Percentiles rank a stretch among this genome's conserved stretches.
Conservation (phyloP, 768 basidiomycete species). For the Termitomyces sp. region DNA sequence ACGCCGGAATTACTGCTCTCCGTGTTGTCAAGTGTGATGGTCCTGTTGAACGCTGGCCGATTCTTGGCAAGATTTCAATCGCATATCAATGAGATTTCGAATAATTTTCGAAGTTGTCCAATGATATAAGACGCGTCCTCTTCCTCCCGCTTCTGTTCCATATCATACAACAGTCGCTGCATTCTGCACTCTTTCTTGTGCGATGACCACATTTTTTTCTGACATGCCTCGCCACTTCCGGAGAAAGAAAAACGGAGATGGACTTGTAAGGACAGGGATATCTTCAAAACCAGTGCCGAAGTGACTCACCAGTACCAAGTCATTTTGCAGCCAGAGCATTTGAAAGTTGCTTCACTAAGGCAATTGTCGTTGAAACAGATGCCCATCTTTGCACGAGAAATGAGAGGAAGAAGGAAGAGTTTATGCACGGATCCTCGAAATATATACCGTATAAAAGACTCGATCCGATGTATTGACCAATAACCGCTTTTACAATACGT, state of each 20-base stretch:
- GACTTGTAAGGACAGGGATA: not conserved
- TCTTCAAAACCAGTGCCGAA: not conserved
- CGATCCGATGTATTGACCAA: too few relatives aligned
- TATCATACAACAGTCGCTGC: conserved; percentile 24
- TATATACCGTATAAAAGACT: too few relatives aligned
- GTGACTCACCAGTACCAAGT: conserved; percentile 18
- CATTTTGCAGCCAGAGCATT: conserved; percentile 23
- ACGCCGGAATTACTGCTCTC: conserved; percentile 43
- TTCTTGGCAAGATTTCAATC: conserved; percentile 34
- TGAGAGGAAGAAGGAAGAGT: not conserved
- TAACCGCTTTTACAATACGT: not conserved
- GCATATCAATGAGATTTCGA: too few relatives aligned
- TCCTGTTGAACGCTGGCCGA: conserved; percentile 54
- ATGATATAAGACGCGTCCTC: not conserved
- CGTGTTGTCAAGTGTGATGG: conserved; percentile 57
- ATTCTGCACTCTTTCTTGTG: conserved; percentile 34
- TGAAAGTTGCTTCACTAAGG: conserved; percentile 12
- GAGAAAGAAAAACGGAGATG: not conserved
- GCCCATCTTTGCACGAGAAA: conserved; percentile 6
- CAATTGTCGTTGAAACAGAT: conserved; percentile 19
- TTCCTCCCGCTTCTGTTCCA: too few relatives aligned
- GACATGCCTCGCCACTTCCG: conserved; percentile 22
- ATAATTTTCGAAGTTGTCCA: too few relatives aligned
- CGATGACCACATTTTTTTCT: conserved; percentile 24
- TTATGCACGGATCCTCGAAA: too few relatives aligned